These are phyloP conservation scores for Yamadazyma phyllophila DNA, from an alignment of 805 yeast species.

Conservation along the genomic window DNA sequence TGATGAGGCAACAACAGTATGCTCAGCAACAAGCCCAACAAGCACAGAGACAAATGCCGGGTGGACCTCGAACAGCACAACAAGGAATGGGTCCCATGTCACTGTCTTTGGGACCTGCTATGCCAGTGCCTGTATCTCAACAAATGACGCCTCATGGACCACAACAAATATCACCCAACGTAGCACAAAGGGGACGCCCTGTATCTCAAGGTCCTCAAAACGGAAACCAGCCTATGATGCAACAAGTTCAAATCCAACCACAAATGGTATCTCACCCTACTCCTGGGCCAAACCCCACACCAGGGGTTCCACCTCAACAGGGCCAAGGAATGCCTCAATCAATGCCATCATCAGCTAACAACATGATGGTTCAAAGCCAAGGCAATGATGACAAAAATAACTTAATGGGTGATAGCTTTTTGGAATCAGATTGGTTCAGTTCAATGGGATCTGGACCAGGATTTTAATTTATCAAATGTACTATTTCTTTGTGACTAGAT, in stretches of 20 bases:
- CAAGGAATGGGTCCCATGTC: slow-evolving; percentile 3
- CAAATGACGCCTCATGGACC: slow-evolving; percentile 2
- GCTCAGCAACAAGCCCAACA: slow-evolving; percentile 8
- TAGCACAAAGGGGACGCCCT: neutral
- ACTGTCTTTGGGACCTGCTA: slow-evolving; percentile 1
- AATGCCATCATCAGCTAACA: neutral
- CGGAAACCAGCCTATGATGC: slow-evolving; percentile 3
- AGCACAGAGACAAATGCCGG: slow-evolving; percentile 2
- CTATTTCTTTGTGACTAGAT: no score
- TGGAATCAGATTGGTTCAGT: slow-evolving; percentile 30
- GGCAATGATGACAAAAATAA: slow-evolving; percentile 8
- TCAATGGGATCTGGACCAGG: slow-evolving; percentile 35
- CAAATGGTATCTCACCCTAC: slow-evolving; percentile 1
- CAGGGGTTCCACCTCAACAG: slow-evolving; percentile 2
- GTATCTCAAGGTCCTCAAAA: slow-evolving; percentile 1
- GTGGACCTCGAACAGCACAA: neutral
- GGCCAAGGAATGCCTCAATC: slow-evolving; percentile 4
- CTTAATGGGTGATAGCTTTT: slow-evolving; percentile 10
- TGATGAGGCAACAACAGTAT: slow-evolving; percentile 5
- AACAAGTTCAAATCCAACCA: slow-evolving; percentile 3
- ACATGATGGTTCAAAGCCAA: slow-evolving; percentile 9
- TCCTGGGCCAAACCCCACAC: neutral
- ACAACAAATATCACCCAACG: slow-evolving; percentile 3
- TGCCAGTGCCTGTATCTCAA: neutral
- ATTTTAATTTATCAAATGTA: slow-evolving; percentile 13